Percentiles rank a stretch among this genome's conserved stretches.
phyloP scores from a whole-genome alignment of 371 early-diverging fungal genomes.

The Lichtheimia hyalospora region DNA sequence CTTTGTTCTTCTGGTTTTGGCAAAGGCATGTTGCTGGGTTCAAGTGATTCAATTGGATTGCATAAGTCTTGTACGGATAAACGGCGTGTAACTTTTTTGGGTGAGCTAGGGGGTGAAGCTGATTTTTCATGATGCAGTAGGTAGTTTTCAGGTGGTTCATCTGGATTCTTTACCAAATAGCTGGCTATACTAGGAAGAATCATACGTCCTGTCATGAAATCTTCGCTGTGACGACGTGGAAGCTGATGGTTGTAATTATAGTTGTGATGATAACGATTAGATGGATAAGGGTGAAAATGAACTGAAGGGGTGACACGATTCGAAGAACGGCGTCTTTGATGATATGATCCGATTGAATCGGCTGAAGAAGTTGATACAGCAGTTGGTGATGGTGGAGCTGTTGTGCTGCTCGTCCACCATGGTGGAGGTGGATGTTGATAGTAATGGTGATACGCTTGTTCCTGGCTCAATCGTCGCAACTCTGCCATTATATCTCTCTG shows the following conservation, averaged over 20 bases:
- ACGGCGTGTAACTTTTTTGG: conserved; percentile 21
- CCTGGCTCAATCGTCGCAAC: conserved; percentile 85
- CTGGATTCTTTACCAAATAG: conserved; percentile 34
- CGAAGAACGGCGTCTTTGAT: conserved; percentile 3
- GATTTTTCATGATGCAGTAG: conserved; percentile 12
- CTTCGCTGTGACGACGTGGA: conserved; percentile 14
- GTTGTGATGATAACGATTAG: conserved; percentile 9
- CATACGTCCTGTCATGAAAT: conserved; percentile 15
- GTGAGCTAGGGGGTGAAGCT: not conserved
- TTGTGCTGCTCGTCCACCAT: not conserved
- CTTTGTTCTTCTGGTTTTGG: conserved; percentile 18
- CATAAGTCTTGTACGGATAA: conserved; percentile 40
- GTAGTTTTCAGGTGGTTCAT: conserved; percentile 38
- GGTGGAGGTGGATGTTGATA: conserved; percentile 8
- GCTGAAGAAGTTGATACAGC: not conserved
- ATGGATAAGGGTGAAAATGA: conserved; percentile 29
- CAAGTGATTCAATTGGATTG: conserved; percentile 37
- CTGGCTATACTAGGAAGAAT: conserved; percentile 38
- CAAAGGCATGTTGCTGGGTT: conserved; percentile 10
- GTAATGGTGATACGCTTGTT: conserved; percentile 53
- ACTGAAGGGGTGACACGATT: conserved; percentile 23
- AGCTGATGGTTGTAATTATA: not conserved
- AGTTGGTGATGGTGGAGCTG: conserved; percentile 8
- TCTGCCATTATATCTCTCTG: conserved; percentile 88
- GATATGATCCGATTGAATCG: conserved; percentile 2